Evolutionary conservation across 2,329 filamentous ascomycete species (phyloP).

Genomic region (Aspergillus tanneri): DNA sequence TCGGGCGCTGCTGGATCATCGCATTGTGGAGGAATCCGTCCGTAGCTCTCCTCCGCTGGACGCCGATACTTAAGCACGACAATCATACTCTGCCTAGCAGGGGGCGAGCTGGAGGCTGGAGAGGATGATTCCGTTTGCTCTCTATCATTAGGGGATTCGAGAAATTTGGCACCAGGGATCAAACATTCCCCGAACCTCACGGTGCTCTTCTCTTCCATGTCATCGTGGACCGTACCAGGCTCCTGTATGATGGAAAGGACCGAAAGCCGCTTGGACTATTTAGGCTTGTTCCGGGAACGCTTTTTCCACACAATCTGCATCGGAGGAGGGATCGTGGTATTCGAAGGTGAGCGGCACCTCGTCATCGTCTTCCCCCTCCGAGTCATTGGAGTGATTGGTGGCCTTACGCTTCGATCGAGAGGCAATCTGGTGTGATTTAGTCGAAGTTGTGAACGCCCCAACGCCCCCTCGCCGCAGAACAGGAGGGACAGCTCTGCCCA

Average conservation of each 20-base stretch:
- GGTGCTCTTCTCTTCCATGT: not conserved
- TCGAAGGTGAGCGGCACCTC: not conserved
- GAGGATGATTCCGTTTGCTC: not conserved
- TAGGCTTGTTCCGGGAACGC: not conserved
- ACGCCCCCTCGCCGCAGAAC: constrained; percentile 37
- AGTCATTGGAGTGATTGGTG: too few species aligned
- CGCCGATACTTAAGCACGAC: constrained; percentile 16
- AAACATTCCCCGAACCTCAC: constrained; percentile 13
- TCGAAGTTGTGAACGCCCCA: constrained; percentile 14
- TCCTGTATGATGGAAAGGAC: constrained; percentile 7
- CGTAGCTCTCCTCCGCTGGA: too few species aligned
- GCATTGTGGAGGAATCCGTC: too few species aligned
- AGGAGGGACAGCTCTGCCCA: constrained; percentile 40
- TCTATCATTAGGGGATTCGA: constrained; percentile 18
- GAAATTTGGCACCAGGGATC: constrained; percentile 18
- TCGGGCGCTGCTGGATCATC: too few species aligned
- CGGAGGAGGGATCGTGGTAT: constrained; percentile 4
- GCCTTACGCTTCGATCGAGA: not conserved
- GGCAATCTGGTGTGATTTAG: constrained; percentile 2
- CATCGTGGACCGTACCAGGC: constrained; percentile 10
- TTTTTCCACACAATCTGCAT: constrained; percentile 9
- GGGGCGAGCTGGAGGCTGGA: not conserved
- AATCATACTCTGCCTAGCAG: constrained; percentile 6
- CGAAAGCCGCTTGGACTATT: not conserved
- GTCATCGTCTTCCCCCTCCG: not conserved